These are phyloP conservation scores for Pichia sp. DNA, from an alignment of 1,139 yeast species.

Conservation along the genomic window DNA sequence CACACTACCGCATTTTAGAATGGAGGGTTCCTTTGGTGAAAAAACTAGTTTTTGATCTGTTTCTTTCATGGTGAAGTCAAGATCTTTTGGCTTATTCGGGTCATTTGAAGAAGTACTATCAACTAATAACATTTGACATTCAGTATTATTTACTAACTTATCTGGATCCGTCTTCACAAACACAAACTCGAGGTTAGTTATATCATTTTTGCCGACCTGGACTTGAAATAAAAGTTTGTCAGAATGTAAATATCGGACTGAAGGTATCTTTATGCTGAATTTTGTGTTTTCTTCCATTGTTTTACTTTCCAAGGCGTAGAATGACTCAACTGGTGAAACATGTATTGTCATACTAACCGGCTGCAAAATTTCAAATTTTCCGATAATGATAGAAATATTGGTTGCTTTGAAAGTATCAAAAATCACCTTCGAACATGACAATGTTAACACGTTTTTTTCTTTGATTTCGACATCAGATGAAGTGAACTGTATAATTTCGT, in stretches of 20 bases:
- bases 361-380: constrained; percentile 22
- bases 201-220: constrained; percentile 20
- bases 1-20: constrained; percentile 6
- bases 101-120: neutral
- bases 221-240: constrained; percentile 26
- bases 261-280: constrained; percentile 24
- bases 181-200: constrained; percentile 17
- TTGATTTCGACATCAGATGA: constrained; percentile 1
- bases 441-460: neutral
- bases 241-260: constrained; percentile 23
- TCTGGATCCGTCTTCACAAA: constrained; percentile 29
- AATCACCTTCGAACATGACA: constrained; percentile 8
- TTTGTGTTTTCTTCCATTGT: constrained; percentile 20
- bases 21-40: constrained; percentile 1
- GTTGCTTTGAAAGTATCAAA: constrained; percentile 25
- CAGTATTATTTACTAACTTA: constrained; percentile 23
- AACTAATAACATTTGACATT: constrained; percentile 13
- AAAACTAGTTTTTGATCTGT: constrained; percentile 20
- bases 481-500: constrained; percentile 17
- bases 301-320: constrained; percentile 9
- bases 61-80: constrained; percentile 21
- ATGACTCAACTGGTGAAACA: constrained; percentile 19
- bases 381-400: constrained; percentile 27
- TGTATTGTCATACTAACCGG: constrained; percentile 13
- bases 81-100: neutral